Conservation (phyloP, 805 yeast species). For the Candida hispaniensis region DNA sequence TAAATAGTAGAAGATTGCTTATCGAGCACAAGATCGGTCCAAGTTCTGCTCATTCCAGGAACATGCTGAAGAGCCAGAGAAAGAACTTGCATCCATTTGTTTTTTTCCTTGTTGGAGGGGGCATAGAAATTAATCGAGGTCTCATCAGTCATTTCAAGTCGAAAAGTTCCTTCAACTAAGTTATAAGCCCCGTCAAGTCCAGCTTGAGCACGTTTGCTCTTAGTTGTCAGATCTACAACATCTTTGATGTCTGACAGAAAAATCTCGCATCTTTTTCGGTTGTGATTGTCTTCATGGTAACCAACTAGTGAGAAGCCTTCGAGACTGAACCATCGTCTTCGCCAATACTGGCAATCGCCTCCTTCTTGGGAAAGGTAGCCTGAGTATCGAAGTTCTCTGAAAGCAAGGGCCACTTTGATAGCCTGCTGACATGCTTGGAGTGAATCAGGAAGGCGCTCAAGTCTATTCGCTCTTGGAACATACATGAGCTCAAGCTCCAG, state of each 20-base stretch:
- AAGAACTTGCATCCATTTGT: constrained; percentile 53
- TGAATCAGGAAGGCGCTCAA: constrained; percentile 37
- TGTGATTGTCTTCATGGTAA: constrained; percentile 50
- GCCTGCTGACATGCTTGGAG: constrained; percentile 35
- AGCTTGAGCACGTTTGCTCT: constrained; percentile 37
- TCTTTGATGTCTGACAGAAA: constrained; percentile 59
- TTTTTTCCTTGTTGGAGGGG: constrained; percentile 50
- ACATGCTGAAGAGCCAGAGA: constrained; percentile 14
- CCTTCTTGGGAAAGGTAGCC: constrained; percentile 85
- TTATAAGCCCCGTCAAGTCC: constrained; percentile 27
- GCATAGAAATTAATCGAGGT: constrained; percentile 79
- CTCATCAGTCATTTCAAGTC: constrained; percentile 62
- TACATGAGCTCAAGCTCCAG: constrained; percentile 47
- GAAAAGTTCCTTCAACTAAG: constrained; percentile 54
- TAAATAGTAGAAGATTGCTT: no score
- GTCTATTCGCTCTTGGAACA: constrained; percentile 43
- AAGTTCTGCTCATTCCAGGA: constrained; percentile 11
- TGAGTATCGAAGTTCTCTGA: constrained; percentile 31
- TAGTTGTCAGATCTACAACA: constrained; percentile 28
- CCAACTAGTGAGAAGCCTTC: constrained; percentile 64
- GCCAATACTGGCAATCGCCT: constrained; percentile 74
- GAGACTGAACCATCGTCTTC: constrained; percentile 64
- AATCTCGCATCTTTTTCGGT: constrained; percentile 54
- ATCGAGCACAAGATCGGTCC: constrained; percentile 13
- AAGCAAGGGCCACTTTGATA: constrained; percentile 18